Conservation (phyloP, 2,329 filamentous ascomycete species). For the Aspergillus flavus region DNA sequence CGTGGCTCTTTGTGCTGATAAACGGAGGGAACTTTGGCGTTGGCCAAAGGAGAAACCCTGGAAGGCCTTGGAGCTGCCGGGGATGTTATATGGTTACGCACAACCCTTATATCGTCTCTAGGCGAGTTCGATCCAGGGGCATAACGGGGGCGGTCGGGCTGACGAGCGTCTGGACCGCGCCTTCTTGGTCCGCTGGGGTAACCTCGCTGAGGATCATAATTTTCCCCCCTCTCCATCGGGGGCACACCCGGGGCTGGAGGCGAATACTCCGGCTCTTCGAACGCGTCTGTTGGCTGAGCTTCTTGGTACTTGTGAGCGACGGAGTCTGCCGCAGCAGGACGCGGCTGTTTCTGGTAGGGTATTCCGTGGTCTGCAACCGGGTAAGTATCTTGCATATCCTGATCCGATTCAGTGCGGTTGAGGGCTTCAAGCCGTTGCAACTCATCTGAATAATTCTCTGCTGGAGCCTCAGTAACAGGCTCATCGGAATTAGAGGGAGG, state of each 20-base stretch:
- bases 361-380: slow-evolving; percentile 40
- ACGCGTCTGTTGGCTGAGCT: slow-evolving; percentile 31
- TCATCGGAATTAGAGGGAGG: slow-evolving; percentile 35
- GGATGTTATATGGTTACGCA: slow-evolving; percentile 73
- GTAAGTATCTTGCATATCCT: slow-evolving; percentile 44
- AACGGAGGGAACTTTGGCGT: slow-evolving; percentile 53
- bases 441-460: slow-evolving; percentile 39
- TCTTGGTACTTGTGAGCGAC: slow-evolving; percentile 24
- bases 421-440: slow-evolving; percentile 42
- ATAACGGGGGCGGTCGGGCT: slow-evolving; percentile 44
- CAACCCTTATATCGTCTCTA: slow-evolving; percentile 59
- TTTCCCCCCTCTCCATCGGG: slow-evolving; percentile 32
- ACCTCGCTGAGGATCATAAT: slow-evolving; percentile 27
- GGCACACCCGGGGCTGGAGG: slow-evolving; percentile 47
- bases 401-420: slow-evolving; percentile 39
- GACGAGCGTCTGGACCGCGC: slow-evolving; percentile 42
- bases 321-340: slow-evolving; percentile 24
- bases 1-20: slow-evolving; percentile 59
- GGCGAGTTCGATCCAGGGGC: slow-evolving; percentile 42
- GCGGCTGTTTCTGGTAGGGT: slow-evolving; percentile 31
- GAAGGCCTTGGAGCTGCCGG: slow-evolving; percentile 75
- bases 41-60: slow-evolving; percentile 63
- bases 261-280: slow-evolving; percentile 53
- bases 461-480: slow-evolving; percentile 34
- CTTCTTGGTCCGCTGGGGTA: slow-evolving; percentile 37